Evolutionary conservation across 106 monocot genomes (phyloP), one percentile per base, ranked within the genome.

Genomic region (Dendrobium officinale): DNA sequence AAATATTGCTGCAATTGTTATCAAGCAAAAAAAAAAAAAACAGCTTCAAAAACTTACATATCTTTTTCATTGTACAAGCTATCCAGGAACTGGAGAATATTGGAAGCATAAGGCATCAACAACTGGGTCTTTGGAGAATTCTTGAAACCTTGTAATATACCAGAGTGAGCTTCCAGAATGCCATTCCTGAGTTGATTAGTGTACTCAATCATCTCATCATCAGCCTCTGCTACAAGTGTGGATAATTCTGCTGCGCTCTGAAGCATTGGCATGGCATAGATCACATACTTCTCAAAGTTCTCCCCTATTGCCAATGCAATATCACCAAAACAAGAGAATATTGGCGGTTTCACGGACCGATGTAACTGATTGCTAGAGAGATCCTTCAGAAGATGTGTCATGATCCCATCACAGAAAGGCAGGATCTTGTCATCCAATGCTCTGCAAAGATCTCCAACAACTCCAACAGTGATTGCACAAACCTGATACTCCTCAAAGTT

Each of bases 401-500:
- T 97, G 67, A 97, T 94, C 9, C 97, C 97, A 86, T 97, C 97
- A 82, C 97, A 97, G 64, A 85, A 94, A 58, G 94, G 90, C 6
- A 94, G 76, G 67, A 94, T 83, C 79, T 94, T 92, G 19, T 89
- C 97, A 37, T 97, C 97, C 84, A 97, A 72, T 75, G 94, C 97
- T 80, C 97, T 87, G 82, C 97, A 97, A 37, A 97, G 79, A 76
- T 97, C 97, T 33, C 97, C 97, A 19, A 97, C 94, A 51, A 97
- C 97, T 48, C 94, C 97, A 79, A 97, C 94, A n/a, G 94, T 91
- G 15, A 91, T 94, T 15, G 96, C 86, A 77, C 97, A 97, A 6
- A 97, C 94, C 76, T 97, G 97, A 82, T 97, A 97, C 77, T 97
- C 97, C 80, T 90, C 92, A 67, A 92, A 97, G 79, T 97, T 97